Base-by-base conservation (phyloP, 768 basidiomycete genomes). In the Lenzites betulinus region DNA sequence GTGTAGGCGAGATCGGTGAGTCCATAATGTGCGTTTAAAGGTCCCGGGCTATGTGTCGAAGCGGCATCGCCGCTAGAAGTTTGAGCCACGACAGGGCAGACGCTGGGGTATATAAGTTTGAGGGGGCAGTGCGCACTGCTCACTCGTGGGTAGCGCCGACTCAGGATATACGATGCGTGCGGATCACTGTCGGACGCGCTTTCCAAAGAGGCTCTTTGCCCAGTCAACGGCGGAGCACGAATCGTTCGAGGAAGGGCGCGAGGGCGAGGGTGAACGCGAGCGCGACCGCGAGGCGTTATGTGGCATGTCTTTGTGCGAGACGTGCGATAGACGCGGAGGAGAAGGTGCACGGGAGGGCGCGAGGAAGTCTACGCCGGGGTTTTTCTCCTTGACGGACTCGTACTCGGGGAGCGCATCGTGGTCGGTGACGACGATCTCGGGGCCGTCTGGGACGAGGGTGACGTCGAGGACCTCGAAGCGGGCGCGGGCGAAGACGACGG, bases 391-490 rank as follows among this genome's bases (percentile, higher is more conserved):
- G 22, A 48, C 18, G 30, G 46, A 50, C 15, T 33, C 26, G 54
- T 65, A 65, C 9, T 53, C 49, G 3, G 68, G 68, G 7, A 56
- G 65, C 7, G 42, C 28, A n/a, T 65, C 55, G 6, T 11, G 26
- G 46, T 16, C 36, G 25, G n/a, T 20, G 53, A 42, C 39, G 52
- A 36, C 52, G 55, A 49, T 47, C n/a, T 23, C 49, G 42, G 12
- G 53, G 55, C n/a, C 38, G 43, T 36, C 26, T 3, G 58, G 43
- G 23, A 23, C 42, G 61, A 73, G 38, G 48, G 51, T 48, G 57
- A 73, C 46, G 35, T 71, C 68, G n/a, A 73, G 50, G 47, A 73
- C 66, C 59, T 73, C 72, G 63, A 66, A 71, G 4, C 53, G 62
- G 3, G 66, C 59, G 26, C 72, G 66, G 2, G 57, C 54, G 16